A percentile compares a stretch with the other conserved stretches of the same genome.
phyloP scores from a whole-genome alignment of 495 filamentous ascomycete genomes.

The Tuber microsphaerosporum region DNA sequence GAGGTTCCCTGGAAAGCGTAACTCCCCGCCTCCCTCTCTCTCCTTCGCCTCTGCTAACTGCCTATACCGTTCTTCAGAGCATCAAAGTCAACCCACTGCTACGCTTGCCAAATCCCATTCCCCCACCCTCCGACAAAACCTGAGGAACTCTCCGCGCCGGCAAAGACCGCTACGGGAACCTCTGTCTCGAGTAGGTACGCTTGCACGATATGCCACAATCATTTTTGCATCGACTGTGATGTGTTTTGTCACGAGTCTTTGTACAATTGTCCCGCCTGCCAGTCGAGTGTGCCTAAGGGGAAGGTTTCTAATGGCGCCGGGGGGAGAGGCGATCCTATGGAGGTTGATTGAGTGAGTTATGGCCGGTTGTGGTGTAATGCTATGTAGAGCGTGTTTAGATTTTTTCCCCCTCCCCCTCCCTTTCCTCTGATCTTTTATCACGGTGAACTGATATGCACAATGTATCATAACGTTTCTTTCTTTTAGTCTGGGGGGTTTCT shows the following conservation, averaged over 20 bases:
- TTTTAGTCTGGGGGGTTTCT: neutral
- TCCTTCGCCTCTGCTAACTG: constrained; percentile 49
- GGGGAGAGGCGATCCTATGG: neutral
- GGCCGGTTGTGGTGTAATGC: neutral
- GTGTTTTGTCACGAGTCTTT: constrained; percentile 86
- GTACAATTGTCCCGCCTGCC: constrained; percentile 93
- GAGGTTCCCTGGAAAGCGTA: constrained; percentile 73
- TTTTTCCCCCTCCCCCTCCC: neutral
- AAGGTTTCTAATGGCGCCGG: constrained; percentile 8
- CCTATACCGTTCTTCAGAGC: constrained; percentile 22
- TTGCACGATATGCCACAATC: constrained; percentile 72
- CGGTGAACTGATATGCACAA: neutral
- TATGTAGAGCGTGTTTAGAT: constrained; percentile 2
- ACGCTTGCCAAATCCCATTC: constrained; percentile 51
- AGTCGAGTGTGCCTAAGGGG: constrained; percentile 48
- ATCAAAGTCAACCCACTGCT: constrained; percentile 42
- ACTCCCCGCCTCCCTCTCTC: constrained; percentile 52
- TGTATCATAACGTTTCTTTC: neutral
- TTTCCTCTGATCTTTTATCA: neutral
- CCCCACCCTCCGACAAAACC: constrained; percentile 45
- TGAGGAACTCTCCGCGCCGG: constrained; percentile 29
- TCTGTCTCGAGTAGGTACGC: constrained; percentile 83
- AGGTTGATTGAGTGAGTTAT: neutral
- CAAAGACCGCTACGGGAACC: constrained; percentile 53
- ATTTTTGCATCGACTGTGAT: constrained; percentile 98